These are phyloP conservation scores for Pyrus communis DNA, from an alignment of 306 rosid genomes.

Conservation along the genomic window DNA sequence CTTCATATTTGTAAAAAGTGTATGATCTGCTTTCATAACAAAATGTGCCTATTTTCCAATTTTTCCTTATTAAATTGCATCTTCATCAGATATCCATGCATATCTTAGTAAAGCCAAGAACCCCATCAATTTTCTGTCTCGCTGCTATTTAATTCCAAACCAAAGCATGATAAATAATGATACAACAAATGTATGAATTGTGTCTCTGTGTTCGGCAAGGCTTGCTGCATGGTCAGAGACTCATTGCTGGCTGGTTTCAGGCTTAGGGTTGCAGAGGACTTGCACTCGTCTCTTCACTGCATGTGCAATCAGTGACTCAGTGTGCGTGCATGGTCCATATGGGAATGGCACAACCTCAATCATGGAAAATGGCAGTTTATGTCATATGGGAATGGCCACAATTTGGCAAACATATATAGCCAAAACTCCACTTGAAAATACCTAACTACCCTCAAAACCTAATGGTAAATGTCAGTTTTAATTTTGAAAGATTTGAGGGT, in stretches of 20 bases:
- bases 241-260: background rate
- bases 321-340: background rate
- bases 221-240: background rate
- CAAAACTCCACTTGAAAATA: conserved; percentile 1
- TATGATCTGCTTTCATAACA: too few relatives aligned
- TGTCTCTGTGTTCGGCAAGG: background rate
- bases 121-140: background rate
- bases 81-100: background rate
- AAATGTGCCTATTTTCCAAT: background rate
- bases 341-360: background rate
- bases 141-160: background rate
- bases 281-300: background rate
- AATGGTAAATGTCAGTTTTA: conserved; percentile 1
- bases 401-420: too few relatives aligned
- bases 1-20: too few relatives aligned
- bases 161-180: background rate
- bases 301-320: background rate
- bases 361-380: background rate
- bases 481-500: too few relatives aligned
- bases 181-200: background rate
- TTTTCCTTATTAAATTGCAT: background rate
- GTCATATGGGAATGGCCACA: too few relatives aligned
- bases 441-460: too few relatives aligned
- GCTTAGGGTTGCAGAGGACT: background rate
- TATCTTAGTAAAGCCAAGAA: background rate